phyloP scores from a whole-genome alignment of 2,329 filamentous ascomycete species.

The Fusarium domesticum region DNA sequence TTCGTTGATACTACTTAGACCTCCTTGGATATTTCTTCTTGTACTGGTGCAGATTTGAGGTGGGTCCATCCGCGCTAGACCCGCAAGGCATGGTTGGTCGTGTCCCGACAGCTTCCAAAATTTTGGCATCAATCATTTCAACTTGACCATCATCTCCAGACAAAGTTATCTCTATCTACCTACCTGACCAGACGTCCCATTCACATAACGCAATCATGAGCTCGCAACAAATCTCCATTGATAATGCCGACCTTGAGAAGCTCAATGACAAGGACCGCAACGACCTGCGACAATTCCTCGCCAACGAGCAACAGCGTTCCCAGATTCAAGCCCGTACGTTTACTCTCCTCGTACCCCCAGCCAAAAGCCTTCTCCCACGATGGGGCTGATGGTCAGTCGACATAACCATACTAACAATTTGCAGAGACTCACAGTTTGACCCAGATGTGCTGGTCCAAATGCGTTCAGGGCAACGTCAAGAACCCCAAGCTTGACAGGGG shows the following conservation, averaged over 20 bases:
- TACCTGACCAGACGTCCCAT: not conserved
- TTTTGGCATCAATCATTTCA: not conserved
- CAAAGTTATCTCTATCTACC: constrained; percentile 8
- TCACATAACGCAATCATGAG: constrained; percentile 32
- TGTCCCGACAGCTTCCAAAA: not conserved
- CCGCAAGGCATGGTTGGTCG: not conserved
- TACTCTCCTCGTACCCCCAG: constrained; percentile 26
- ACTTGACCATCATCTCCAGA: not conserved
- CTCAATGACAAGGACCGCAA: constrained; percentile 80
- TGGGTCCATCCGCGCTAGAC: not conserved
- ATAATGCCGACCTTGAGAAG: constrained; percentile 64
- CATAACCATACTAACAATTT: not conserved
- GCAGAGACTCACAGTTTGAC: constrained; percentile 55
- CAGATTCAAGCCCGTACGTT: constrained; percentile 59
- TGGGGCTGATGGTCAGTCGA: constrained; percentile 3
- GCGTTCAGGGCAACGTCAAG: constrained; percentile 72
- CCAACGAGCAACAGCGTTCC: constrained; percentile 83
- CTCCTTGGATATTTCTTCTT: too few species aligned
- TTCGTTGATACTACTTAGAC: too few species aligned
- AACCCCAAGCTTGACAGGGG: constrained; percentile 67
- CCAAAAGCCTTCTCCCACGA: too few species aligned
- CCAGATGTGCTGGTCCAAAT: constrained; percentile 93
- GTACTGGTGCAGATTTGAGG: not conserved
- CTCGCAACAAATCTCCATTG: constrained; percentile 38
- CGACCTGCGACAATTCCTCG: constrained; percentile 82